A percentile compares a stretch with the other conserved stretches of the same genome.
Evolutionary conservation across 441 rosid species (phyloP).

Genomic region (Euphorbia celastroides): DNA sequence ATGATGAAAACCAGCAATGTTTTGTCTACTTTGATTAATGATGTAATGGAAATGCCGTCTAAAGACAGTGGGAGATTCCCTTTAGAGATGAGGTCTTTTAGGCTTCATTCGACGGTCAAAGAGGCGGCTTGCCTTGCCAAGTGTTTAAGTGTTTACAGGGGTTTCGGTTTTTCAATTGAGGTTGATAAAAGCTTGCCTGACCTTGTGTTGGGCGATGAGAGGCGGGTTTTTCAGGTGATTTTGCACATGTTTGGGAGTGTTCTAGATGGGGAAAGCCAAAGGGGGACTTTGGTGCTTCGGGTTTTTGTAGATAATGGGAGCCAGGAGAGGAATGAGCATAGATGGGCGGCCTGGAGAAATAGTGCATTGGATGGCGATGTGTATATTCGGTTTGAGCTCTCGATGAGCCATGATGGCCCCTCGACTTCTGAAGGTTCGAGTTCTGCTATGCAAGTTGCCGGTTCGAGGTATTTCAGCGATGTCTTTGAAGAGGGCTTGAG

Average conservation of each 20-base stretch:
- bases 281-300: slow-evolving; percentile 47
- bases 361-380: slow-evolving; percentile 54
- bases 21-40: slow-evolving; percentile 69
- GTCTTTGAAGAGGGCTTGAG: slow-evolving; percentile 63
- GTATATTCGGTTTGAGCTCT: slow-evolving; percentile 62
- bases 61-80: slow-evolving; percentile 53
- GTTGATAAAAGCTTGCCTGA: slow-evolving; percentile 72
- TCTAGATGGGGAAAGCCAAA: slow-evolving; percentile 38
- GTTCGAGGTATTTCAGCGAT: slow-evolving; percentile 37
- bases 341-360: slow-evolving; percentile 70
- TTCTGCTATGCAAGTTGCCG: slow-evolving; percentile 36
- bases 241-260: slow-evolving; percentile 78
- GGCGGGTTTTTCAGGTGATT: slow-evolving; percentile 78
- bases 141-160: slow-evolving; percentile 63
- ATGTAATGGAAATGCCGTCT: slow-evolving; percentile 73
- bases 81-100: slow-evolving; percentile 52
- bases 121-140: slow-evolving; percentile 79
- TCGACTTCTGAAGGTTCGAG: slow-evolving; percentile 37
- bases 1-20: slow-evolving; percentile 81
- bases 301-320: slow-evolving; percentile 57
- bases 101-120: slow-evolving; percentile 50
- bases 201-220: slow-evolving; percentile 68
- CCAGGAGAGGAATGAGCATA: slow-evolving; percentile 58
- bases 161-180: slow-evolving; percentile 52
- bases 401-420: slow-evolving; percentile 28